Conservation (phyloP, 306 rosid genomes). For the Sicyos baderoa region DNA sequence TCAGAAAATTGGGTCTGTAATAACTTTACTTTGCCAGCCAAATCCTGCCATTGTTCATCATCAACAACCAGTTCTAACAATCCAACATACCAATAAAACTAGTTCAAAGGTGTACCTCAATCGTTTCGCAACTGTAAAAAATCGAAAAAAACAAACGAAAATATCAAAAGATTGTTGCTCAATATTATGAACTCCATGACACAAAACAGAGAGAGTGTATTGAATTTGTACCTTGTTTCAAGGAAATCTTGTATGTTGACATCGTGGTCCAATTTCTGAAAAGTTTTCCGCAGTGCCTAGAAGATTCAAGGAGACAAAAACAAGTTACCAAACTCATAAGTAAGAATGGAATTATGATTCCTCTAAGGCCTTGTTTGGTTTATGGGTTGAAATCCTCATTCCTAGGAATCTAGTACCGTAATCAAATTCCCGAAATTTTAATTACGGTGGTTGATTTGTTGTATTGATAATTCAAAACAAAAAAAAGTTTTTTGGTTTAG, state of each 20-base stretch:
- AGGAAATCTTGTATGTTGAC: constrained; percentile 60
- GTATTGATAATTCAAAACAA: too few relatives aligned
- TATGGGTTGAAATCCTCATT: too few relatives aligned
- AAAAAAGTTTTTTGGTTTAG: too few relatives aligned
- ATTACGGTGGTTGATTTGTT: too few relatives aligned
- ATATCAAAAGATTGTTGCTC: background rate
- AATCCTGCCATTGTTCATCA: constrained; percentile 37
- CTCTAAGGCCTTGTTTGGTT: too few relatives aligned
- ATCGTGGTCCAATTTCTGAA: constrained; percentile 75
- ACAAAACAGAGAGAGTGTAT: background rate
- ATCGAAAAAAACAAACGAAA: too few relatives aligned
- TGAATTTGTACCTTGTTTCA: constrained; percentile 46
- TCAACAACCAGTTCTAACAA: background rate
- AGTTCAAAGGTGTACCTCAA: constrained; percentile 44
- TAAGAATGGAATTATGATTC: too few relatives aligned
- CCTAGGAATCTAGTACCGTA: too few relatives aligned
- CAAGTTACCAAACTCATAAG: background rate
- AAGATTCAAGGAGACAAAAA: constrained; percentile 25
- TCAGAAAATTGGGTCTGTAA: constrained; percentile 51
- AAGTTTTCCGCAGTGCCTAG: constrained; percentile 78
- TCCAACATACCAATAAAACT: background rate
- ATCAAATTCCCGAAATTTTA: too few relatives aligned
- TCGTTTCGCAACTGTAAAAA: constrained; percentile 56
- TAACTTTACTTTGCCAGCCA: constrained; percentile 41
- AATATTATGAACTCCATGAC: background rate